Conservation (phyloP, 495 filamentous ascomycete species). For the Aspergillus conjunctus region DNA sequence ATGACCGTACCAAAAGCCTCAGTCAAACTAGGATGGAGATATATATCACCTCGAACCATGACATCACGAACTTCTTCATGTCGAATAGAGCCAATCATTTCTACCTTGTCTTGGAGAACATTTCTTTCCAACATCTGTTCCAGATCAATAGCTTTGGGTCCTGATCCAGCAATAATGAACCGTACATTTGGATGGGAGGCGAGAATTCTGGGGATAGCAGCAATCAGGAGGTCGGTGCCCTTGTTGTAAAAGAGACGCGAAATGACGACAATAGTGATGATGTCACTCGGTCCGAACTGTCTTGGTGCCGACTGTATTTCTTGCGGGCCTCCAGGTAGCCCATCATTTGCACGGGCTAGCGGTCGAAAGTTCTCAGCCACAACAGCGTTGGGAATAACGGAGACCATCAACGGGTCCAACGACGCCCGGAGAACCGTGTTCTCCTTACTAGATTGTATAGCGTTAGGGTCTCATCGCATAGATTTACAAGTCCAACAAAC, state of each 20-base stretch:
- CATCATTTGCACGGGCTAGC: conserved; percentile 42
- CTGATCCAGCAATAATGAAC: conserved; percentile 94
- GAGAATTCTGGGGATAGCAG: conserved; percentile 89
- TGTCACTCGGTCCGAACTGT: conserved; percentile 74
- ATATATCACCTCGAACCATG: conserved; percentile 97
- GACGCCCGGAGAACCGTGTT: conserved; percentile 96
- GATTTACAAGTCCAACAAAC: neutral
- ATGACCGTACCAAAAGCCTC: conserved; percentile 98
- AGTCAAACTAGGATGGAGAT: conserved; percentile 90
- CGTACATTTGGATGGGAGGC: conserved; percentile 87
- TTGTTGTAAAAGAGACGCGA: conserved; percentile 99
- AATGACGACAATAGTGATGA: conserved; percentile 94
- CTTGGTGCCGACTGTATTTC: conserved; percentile 51
- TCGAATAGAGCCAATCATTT: conserved; percentile 85
- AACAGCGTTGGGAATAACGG: conserved; percentile 95
- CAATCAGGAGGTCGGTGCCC: conserved; percentile 91
- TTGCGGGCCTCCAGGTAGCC: conserved; percentile 31
- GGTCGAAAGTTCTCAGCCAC: conserved; percentile 95
- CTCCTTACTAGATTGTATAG: conserved; percentile 69
- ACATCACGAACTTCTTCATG: conserved; percentile 97
- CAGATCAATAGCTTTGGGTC: conserved; percentile 94
- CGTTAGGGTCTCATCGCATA: conserved; percentile 8
- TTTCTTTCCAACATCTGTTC: conserved; percentile 97
- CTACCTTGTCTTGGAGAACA: conserved; percentile 91
- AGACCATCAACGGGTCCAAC: conserved; percentile 94